Base-by-base conservation (phyloP, 2,329 filamentous ascomycete species). In the Pseudogymnoascus sp. region DNA sequence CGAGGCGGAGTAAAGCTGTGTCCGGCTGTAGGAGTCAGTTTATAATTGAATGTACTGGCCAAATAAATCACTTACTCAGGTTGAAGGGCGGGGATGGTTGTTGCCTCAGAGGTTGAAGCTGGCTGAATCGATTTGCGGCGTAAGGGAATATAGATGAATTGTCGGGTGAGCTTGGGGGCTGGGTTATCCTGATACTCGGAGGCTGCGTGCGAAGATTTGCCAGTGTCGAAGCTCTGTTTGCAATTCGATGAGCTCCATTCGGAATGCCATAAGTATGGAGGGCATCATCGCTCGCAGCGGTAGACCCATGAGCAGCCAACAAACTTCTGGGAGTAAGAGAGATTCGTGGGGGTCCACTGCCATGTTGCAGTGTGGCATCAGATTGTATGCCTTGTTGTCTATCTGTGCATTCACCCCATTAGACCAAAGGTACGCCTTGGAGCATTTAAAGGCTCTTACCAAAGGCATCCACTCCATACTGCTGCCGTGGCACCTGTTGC, bases 31-130 rank as follows among this genome's bases (percentile, higher is more conserved):
- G 3, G 10, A 17, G 29, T 54, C 33, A 54, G 47, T 35, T 10
- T 33, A 35, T 15, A 3, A 4, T 17, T n/a, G 3, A 3, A 24
- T 9, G 47, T 60, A 33, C 3, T 3, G 35, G 17, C 24, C 4
- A 15, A 17, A 33, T 15, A 47, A 29, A 37, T 33, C 10, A 64
- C 66, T 66, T 64, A 72, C 70, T 67, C 2, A 68, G 57, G 26
- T 67, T 69, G 58, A 69, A 69, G 10, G 70, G 69, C 3, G 68
- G 67, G 21, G 68, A 70, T 36, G 68, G 50, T 36, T 71, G 69
- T 35, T 69, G 68, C 17, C 58, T 66, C 29, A 64, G 67, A 8
- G 62, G 64, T 35, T 71, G 68, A 9, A 69, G 61, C 15, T 66
- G 64, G 10, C 63, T 63, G 5, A 66, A 29, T 39, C 62, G 67